Base-by-base conservation (phyloP, 139 green algal species). In the Coccomyxa sp. region DNA sequence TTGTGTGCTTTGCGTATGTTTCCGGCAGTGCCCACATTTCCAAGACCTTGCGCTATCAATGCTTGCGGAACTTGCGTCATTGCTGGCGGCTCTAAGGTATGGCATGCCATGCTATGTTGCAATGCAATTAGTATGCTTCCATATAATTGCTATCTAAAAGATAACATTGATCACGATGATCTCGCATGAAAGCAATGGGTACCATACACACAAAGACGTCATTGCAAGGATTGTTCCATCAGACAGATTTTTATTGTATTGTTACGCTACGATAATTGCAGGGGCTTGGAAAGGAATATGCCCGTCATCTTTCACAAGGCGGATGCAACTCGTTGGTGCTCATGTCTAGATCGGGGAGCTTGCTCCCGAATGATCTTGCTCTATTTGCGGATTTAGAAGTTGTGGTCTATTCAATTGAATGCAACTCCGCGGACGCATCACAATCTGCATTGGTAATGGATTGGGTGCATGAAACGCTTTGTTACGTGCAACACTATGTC, bases 391-490 rank as follows among this genome's bases (percentile, higher is more conserved):
- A n/a, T n/a, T 7, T 9, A 6, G 76, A 33, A 31, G 68, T 75
- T 3, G 68, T 68, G 5, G 68, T 81, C 0, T 81, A 69, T 37
- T 34, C 33, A 6, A 38, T 81, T 1, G 6, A 29, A 0, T 39
- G 39, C n/a, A 39, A 82, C 50, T 33, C 78, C 0, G 72, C 50
- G n/a, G 38, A 78, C n/a, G 31, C 71, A 7, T 27, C 31, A 6
- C 54, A 71, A 6, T 50, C 38, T 24, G 12, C 27, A 27, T 6
- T 12, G 6, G n/a, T 82, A 12, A 37, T 78, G 9, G 0, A 12
- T 0, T 88, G 82, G 82, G 40, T 58, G 7, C 73, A 73, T 33
- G 68, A 88, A 27, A 27, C 80, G 16, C 68, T 89, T 29, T 80
- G 83, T 18, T 34, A 73, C 12, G 41, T 89, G n/a, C 35, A 84